Evolutionary conservation across 306 rosid species (phyloP).

Genomic region (Acacia melanoxylon): DNA sequence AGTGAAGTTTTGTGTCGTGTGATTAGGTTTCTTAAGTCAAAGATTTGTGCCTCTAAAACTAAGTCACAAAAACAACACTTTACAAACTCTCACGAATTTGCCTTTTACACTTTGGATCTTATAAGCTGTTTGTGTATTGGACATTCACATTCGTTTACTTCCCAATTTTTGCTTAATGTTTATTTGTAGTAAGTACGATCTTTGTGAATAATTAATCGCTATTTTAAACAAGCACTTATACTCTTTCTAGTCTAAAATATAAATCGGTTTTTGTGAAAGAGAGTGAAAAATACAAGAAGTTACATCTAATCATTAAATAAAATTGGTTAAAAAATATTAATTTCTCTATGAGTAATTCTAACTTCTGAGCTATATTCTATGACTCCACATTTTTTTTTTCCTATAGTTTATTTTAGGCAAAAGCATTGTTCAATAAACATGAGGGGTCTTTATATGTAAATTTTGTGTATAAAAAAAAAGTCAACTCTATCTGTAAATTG

Average conservation of each 20-base stretch:
- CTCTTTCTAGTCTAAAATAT: no score
- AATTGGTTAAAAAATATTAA: no score
- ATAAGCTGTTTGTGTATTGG: background rate
- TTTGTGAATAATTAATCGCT: no score
- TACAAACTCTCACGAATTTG: slow-evolving; percentile 27
- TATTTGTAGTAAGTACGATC: no score
- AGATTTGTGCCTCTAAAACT: slow-evolving; percentile 17
- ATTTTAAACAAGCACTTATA: no score
- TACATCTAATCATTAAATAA: no score
- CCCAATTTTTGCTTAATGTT: no score
- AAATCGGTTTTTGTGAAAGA: no score
- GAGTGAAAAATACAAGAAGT: no score
- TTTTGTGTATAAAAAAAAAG: background rate
- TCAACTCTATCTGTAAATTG: background rate
- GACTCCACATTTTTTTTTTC: no score
- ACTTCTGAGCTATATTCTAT: no score
- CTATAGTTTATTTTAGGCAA: background rate
- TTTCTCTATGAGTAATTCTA: no score
- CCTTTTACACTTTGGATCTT: background rate
- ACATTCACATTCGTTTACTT: background rate
- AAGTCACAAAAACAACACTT: slow-evolving; percentile 33
- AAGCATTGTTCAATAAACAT: background rate
- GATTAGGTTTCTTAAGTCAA: slow-evolving; percentile 35
- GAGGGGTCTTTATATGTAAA: background rate
- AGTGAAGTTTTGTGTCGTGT: slow-evolving; percentile 9